Evolutionary conservation across 768 basidiomycete genomes (phyloP).

Genomic region (Tylopilus balloui): DNA sequence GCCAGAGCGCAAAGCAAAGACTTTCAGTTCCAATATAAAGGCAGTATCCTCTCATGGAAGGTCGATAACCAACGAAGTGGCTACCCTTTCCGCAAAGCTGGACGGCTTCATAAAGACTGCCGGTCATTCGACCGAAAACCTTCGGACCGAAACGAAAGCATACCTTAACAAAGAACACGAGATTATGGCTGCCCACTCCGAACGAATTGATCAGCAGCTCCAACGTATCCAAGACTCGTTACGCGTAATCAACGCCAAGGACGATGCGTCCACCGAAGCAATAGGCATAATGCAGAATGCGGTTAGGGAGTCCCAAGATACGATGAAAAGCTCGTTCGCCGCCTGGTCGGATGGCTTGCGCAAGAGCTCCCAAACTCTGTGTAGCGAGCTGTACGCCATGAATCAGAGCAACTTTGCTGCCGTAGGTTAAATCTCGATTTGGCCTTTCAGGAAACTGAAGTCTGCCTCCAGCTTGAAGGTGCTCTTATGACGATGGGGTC

Average conservation of each 20-base stretch:
- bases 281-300: conserved; percentile 44
- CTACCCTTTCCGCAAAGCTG: conserved; percentile 52
- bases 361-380: conserved; percentile 44
- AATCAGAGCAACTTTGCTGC: conserved; percentile 43
- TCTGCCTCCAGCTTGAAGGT: conserved; percentile 43
- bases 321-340: conserved; percentile 47
- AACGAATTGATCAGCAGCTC: conserved; percentile 55
- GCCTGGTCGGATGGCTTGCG: conserved; percentile 56
- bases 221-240: conserved; percentile 50
- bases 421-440: conserved; percentile 29
- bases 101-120: conserved; percentile 58
- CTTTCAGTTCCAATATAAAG: conserved; percentile 61
- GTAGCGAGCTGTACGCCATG: conserved; percentile 41
- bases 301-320: conserved; percentile 50
- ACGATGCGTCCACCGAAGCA: conserved; percentile 50
- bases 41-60: conserved; percentile 60
- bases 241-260: conserved; percentile 50
- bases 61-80: conserved; percentile 50
- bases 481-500: conserved; percentile 55
- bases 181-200: conserved; percentile 45
- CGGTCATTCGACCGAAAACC: conserved; percentile 45
- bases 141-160: conserved; percentile 53
- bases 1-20: conserved; percentile 67
- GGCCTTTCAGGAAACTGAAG: conserved; percentile 2
- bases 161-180: conserved; percentile 56